These are phyloP conservation scores for Heterobasidion irregulare DNA, from an alignment of 1,284 basidiomycete genomes.

Conservation along the genomic window DNA sequence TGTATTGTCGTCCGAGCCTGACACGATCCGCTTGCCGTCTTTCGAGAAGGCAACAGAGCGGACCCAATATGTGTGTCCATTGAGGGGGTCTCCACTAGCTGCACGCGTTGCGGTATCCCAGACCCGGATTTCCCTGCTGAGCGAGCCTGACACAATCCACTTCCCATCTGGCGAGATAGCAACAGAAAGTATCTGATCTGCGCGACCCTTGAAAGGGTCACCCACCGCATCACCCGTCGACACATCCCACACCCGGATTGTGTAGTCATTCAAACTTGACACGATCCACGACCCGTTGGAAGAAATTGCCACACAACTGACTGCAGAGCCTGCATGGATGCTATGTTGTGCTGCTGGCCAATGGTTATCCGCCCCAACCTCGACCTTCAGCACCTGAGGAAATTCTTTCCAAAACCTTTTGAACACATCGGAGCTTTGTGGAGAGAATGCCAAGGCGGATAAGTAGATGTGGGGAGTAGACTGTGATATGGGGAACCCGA, in stretches of 20 bases:
- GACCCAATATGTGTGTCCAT: neutral
- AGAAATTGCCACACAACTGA: neutral
- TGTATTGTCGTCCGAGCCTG: neutral
- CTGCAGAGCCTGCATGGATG: neutral
- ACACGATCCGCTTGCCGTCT: neutral
- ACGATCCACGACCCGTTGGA: neutral
- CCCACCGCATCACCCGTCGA: neutral
- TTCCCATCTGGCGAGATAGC: neutral
- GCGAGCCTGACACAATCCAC: neutral
- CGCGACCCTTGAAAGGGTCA: neutral
- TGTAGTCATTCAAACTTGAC: neutral
- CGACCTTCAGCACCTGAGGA: neutral
- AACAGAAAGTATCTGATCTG: neutral
- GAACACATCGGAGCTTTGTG: neutral
- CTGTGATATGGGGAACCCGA: neutral
- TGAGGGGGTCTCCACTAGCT: neutral
- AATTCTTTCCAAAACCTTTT: neutral
- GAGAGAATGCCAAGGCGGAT: neutral
- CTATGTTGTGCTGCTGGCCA: too few species aligned
- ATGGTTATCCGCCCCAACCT: neutral
- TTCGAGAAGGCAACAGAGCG: neutral
- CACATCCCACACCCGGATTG: neutral
- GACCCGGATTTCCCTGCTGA: neutral
- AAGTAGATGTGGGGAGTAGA: neutral
- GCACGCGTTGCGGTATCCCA: neutral